Base-by-base conservation (phyloP, 2,329 filamentous ascomycete species). In the Colletotrichum tamarilloi region DNA sequence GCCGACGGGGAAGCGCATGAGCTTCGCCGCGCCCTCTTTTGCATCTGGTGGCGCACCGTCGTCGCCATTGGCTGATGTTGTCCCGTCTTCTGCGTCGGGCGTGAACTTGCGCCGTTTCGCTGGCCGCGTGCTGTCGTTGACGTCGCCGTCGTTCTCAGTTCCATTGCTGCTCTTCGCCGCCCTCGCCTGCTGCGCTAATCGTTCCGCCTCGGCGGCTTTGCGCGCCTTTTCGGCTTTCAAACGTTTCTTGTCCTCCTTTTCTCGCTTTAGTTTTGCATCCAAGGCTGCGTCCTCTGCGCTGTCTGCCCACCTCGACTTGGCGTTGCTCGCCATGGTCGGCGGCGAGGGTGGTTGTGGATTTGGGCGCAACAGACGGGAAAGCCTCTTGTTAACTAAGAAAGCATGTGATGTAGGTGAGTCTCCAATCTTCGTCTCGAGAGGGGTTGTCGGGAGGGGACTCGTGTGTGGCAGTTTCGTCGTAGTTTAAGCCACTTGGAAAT, bases 241-340 rank as follows among this genome's bases (percentile, higher is more conserved):
- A 62, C 93, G 92, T 83, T 93, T 95, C 87, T 97, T 97, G 79
- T 95, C 93, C 83, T 97, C 95, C 84, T 96, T 98, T 81, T 97
- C 94, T 75, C 87, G 89, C 83, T 93, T 96, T 68, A 91, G 88
- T 79, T 92, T 91, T 24, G 92, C 91, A 73, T 94, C 92, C 55
- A 92, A 87, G 56, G 91, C 93, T 26, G 91, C 91, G 81, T 98
- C 95, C 77, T 95, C 94, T 77, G 94, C 94, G 58, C 93, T 91
- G 79, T 95, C 90, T 76, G 94, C 94, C 97, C 97, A 99, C 83
- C 96, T 92, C 63, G 96, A 98, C 80, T 90, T 91, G 67, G 84
- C 81, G 80, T 87, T 88, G 78, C 86, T 86, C 60, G 91, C 87
- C 91, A 93, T 93, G 60, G 59, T 49, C 64, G 32, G 30, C 56